Base-by-base conservation (phyloP, 2,329 filamentous ascomycete genomes). In the Penicillium sp. region DNA sequence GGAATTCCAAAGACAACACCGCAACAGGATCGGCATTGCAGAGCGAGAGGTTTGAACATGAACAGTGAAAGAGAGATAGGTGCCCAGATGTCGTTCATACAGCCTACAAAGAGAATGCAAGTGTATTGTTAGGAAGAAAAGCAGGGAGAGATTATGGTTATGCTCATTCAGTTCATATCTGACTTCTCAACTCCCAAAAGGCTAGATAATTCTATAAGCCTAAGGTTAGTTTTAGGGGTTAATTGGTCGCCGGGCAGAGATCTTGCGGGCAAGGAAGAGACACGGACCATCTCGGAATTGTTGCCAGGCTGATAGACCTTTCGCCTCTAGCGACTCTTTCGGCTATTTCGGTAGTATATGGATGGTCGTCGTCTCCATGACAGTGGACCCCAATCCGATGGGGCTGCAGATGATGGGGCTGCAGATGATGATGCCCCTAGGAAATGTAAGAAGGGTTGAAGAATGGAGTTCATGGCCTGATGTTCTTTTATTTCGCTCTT, bases 241-340 rank as follows among this genome's bases (percentile, higher is more conserved):
- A 6, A 19, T 21, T 23, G 33, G 42, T 23, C 51, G 42, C 17
- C 29, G 40, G 4, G 35, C n/a, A 40, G 40, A 38, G 15, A 48
- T 19, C 51, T 48, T 48, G 23, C 19, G 33, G 27, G 51, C 42
- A n/a, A 54, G 25, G n/a, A 54, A 54, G n/a, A 54, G 42, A 31
- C n/a, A 54, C n/a, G 33, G 51, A 29, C 10, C 8, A 5, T 27
- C 3, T n/a, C 31, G 31, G 51, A 54, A 48, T n/a, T 21, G 19
- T 48, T 54, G 25, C 51, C 42, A 54, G 6, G 23, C 42, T 10
- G 31, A 23, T 31, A 42, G 51, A n/a, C 15, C 9, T n/a, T 6
- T 17, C 12, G 33, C 4, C 29, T 31, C 10, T 12, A 12, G 29
- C 29, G 10, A 9, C 25, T 6, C 6, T 25, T 25, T 25, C 25